Evolutionary conservation across 2,329 filamentous ascomycete species (phyloP), one percentile per base, ranked within the genome.

Genomic region (Cadophora gregata): DNA sequence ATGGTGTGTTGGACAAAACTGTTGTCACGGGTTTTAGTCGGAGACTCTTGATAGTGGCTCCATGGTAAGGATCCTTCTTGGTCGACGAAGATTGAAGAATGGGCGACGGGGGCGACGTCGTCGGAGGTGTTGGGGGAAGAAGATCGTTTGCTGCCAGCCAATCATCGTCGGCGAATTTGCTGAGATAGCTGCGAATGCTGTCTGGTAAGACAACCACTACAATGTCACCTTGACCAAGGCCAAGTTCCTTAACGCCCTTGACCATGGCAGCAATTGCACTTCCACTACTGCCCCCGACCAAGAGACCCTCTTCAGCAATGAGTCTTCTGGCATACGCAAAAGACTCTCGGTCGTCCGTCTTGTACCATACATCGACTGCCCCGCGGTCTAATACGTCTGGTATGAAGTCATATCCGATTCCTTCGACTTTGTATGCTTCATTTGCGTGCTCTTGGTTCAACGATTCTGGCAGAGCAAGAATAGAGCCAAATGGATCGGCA

Each of bases 141-240:
- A 99, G 92, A 78, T 95, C 91, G 81, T 99, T 99, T 70, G 96
- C 96, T 14, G 93, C 94, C 64, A 99, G 89, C 96, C 96, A 99
- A 83, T 98, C 96, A 77, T 99, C 96, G 78, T 99, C 96, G 72
- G 93, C 93, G 78, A 99, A 99, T 86, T 99, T 99, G 82, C 91
- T 95, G 29, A 99, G 88, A 79, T 99, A 99, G 80, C 93, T 97
- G 76, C 96, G 88, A 77, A 99, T 98, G 81, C 93, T 97, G 79
- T 99, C 96, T 0, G 96, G 96, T 21, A 97, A 84, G 62, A 99
- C 83, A 31, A 97, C 93, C 31, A 99, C 96, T 0, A 98, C 88
- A 1, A 93, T 88, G 76, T 99, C 94, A 65, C 91, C 91, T 78
- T 94, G 91, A 70, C 87, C 86, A 70, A 97, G 85, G n/a, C 86